Percentiles rank a stretch among this genome's conserved stretches.
Conservation (phyloP, 345 rosid species). For the Clarkia xantiana region DNA sequence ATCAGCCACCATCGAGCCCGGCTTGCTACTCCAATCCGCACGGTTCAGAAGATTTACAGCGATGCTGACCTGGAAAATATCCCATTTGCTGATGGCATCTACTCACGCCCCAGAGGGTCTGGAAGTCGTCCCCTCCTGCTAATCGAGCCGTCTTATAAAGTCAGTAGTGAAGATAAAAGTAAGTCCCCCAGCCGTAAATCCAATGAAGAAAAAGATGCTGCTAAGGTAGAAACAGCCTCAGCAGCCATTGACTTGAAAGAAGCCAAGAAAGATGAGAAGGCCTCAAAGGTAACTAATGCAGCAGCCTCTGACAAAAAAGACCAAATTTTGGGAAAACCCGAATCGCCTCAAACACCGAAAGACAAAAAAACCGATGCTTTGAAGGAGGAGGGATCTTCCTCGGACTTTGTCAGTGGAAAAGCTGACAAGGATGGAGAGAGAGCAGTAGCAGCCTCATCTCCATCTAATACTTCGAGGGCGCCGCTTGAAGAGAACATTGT, state of each 20-base stretch:
- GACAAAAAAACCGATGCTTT: conserved; percentile 13
- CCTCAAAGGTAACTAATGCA: conserved; percentile 9
- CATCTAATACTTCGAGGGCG: conserved; percentile 19
- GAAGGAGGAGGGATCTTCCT: conserved; percentile 14
- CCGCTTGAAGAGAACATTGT: conserved; percentile 71
- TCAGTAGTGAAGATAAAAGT: conserved; percentile 39
- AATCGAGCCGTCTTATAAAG: conserved; percentile 61
- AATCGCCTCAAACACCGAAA: conserved; percentile 11
- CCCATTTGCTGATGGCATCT: conserved; percentile 48
- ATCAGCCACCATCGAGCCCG: conserved; percentile 75
- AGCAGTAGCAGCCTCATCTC: background rate
- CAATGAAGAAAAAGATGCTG: conserved; percentile 34
- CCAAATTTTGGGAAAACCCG: conserved; percentile 9
- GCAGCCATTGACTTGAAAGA: conserved; percentile 15
- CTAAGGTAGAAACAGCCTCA: conserved; percentile 25
- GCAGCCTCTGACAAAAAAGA: conserved; percentile 10
- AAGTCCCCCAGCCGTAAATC: conserved; percentile 26
- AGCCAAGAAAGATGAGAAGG: conserved; percentile 27
- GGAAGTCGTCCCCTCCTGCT: conserved; percentile 47
- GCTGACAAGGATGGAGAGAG: conserved; percentile 23
- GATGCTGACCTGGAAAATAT: conserved; percentile 60
- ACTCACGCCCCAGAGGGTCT: conserved; percentile 33
- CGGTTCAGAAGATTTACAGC: conserved; percentile 56
- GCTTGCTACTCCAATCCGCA: conserved; percentile 91
- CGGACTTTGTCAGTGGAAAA: conserved; percentile 13